phyloP scores from a whole-genome alignment of 345 rosid genomes.

The Clausena lansium region DNA sequence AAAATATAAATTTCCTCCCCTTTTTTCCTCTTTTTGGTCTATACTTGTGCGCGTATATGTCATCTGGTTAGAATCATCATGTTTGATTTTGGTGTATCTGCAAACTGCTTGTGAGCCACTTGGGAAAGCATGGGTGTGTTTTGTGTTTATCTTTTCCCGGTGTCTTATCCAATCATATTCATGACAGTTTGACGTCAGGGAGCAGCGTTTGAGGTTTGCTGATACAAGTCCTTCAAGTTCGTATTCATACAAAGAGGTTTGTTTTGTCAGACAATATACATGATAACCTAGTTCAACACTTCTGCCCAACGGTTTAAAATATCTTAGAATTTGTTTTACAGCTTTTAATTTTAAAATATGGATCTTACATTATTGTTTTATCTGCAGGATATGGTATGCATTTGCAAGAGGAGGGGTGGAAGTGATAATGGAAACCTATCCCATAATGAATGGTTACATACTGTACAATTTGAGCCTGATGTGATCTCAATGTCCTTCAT shows the following conservation, averaged over 20 bases:
- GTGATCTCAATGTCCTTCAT: slow-evolving; percentile 87
- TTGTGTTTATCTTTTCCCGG: neutral
- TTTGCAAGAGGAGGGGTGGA: slow-evolving; percentile 94
- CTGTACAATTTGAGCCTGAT: slow-evolving; percentile 89
- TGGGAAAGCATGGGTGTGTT: neutral
- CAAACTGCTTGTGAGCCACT: neutral
- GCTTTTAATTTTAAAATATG: neutral
- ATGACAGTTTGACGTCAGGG: slow-evolving; percentile 74
- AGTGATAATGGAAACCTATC: slow-evolving; percentile 52
- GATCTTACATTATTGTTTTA: slow-evolving; percentile 10
- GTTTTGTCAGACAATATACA: neutral
- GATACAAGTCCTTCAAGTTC: slow-evolving; percentile 72
- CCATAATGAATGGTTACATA: slow-evolving; percentile 85
- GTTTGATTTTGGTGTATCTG: neutral
- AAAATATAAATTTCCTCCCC: neutral
- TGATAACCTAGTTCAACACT: slow-evolving; percentile 9
- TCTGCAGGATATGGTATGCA: slow-evolving; percentile 64
- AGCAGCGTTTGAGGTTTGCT: slow-evolving; percentile 76
- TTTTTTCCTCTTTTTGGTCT: no score
- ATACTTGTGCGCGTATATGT: neutral
- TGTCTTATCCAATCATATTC: slow-evolving; percentile 22
- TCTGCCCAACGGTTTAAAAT: neutral
- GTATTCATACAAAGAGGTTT: slow-evolving; percentile 83
- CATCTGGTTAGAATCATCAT: neutral
- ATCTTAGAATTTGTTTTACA: neutral